Evolutionary conservation across 169 alveolate genomes (phyloP).

Genomic region (Babesia sp.): DNA sequence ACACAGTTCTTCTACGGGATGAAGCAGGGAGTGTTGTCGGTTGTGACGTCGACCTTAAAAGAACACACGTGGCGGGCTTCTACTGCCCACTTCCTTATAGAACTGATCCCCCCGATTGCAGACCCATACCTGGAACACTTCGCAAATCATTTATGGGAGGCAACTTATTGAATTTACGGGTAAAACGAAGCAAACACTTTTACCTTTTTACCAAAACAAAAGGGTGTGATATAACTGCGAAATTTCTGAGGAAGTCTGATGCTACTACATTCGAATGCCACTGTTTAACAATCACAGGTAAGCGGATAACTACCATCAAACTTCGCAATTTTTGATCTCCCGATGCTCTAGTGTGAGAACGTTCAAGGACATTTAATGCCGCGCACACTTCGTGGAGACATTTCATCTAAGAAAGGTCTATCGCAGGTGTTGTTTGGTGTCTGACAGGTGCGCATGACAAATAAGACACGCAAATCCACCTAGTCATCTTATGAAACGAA

Average conservation of each 20-base stretch:
- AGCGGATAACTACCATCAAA: neutral
- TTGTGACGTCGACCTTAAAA: conserved; percentile 18
- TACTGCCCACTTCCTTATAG: conserved; percentile 37
- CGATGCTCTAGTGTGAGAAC: no score
- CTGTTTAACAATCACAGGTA: conserved; percentile 11
- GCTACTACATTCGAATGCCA: neutral
- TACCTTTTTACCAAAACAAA: neutral
- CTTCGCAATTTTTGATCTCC: neutral
- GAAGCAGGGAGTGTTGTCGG: conserved; percentile 23
- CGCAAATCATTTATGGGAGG: neutral
- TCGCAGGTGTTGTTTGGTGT: no score
- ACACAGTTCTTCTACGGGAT: conserved; percentile 6
- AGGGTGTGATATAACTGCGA: neutral
- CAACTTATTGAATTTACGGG: neutral
- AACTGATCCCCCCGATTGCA: conserved; percentile 21
- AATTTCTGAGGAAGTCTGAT: neutral
- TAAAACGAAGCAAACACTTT: neutral
- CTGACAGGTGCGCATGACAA: no score
- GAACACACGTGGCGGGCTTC: conserved; percentile 1
- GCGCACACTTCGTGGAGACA: neutral
- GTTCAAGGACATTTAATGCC: no score
- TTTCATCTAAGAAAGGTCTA: neutral
- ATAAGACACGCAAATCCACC: no score
- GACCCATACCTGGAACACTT: neutral
- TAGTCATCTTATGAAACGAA: no score